Conservation (phyloP, 352 stramenopile species). For the Globisporangium spinosum region DNA sequence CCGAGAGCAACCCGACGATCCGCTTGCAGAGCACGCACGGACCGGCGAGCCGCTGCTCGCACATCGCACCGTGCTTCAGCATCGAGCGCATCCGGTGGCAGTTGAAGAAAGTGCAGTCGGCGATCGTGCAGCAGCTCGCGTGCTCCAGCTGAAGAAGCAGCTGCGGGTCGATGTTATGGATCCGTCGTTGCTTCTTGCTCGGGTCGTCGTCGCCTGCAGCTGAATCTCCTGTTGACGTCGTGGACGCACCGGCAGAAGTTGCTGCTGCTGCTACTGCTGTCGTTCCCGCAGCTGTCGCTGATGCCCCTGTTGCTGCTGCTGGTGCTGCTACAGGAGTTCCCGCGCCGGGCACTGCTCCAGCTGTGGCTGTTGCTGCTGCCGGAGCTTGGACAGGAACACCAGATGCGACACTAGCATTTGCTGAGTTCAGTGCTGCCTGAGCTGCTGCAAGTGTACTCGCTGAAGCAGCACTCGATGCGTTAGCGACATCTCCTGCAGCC, state of each 20-base stretch:
- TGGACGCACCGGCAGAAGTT: constrained; percentile 1
- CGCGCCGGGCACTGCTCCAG: neutral
- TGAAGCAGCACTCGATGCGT: constrained; percentile 1
- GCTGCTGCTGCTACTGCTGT: neutral
- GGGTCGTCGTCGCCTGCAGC: constrained; percentile 60
- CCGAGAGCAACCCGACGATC: constrained; percentile 79
- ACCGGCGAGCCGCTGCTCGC: constrained; percentile 73
- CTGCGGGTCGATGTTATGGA: constrained; percentile 87
- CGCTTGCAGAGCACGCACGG: constrained; percentile 85
- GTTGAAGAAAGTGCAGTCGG: constrained; percentile 81
- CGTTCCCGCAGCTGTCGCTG: neutral
- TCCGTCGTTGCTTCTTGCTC: constrained; percentile 88
- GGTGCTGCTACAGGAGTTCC: neutral
- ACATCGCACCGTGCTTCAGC: constrained; percentile 87
- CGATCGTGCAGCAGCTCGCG: constrained; percentile 63
- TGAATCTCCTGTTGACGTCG: constrained; percentile 7
- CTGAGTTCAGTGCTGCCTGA: neutral
- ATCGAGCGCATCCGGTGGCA: constrained; percentile 87
- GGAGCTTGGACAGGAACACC: neutral
- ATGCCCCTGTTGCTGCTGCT: constrained; percentile 7
- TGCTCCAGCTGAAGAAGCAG: constrained; percentile 84
- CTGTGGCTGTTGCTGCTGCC: neutral
- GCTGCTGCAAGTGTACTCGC: constrained; percentile 10
- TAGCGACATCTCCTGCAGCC: neutral
- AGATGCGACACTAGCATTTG: neutral